phyloP scores from a whole-genome alignment of 306 rosid genomes.

The Delonix regia region DNA sequence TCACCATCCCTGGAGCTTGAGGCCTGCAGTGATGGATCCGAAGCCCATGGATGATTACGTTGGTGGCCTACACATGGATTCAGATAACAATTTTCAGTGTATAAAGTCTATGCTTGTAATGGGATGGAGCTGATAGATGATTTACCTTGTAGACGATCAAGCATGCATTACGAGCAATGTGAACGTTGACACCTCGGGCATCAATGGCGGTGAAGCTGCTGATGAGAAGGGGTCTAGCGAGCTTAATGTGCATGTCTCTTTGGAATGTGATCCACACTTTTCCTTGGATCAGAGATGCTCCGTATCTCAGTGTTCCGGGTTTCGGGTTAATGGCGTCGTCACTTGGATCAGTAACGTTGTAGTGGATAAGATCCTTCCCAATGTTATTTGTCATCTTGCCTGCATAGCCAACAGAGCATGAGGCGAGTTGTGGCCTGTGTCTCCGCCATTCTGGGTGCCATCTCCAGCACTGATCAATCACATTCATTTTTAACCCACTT shows the following conservation, averaged over 20 bases:
- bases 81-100: neutral
- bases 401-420: conserved; percentile 34
- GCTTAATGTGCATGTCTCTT: conserved; percentile 38
- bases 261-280: conserved; percentile 42
- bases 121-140: neutral
- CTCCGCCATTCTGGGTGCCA: conserved; percentile 29
- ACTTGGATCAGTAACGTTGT: conserved; percentile 31
- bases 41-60: conserved; percentile 36
- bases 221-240: conserved; percentile 30
- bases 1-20: conserved; percentile 40
- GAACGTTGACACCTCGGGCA: conserved; percentile 31
- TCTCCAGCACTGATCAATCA: conserved; percentile 42
- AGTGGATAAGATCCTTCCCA: conserved; percentile 25
- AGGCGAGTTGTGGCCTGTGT: conserved; percentile 25
- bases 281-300: conserved; percentile 31
- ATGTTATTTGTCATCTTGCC: conserved; percentile 42
- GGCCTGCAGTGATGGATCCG: conserved; percentile 33
- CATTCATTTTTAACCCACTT: conserved; percentile 28
- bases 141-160: conserved; percentile 39
- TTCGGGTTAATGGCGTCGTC: conserved; percentile 32
- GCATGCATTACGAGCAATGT: conserved; percentile 37
- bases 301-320: conserved; percentile 40
- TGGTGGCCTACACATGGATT: conserved; percentile 28
- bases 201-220: conserved; percentile 43
- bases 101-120: neutral